A percentile compares a stretch with the other conserved stretches of the same genome.
Conservation (phyloP, 495 filamentous ascomycete species). For the Staphylotrichum tortipilum region DNA sequence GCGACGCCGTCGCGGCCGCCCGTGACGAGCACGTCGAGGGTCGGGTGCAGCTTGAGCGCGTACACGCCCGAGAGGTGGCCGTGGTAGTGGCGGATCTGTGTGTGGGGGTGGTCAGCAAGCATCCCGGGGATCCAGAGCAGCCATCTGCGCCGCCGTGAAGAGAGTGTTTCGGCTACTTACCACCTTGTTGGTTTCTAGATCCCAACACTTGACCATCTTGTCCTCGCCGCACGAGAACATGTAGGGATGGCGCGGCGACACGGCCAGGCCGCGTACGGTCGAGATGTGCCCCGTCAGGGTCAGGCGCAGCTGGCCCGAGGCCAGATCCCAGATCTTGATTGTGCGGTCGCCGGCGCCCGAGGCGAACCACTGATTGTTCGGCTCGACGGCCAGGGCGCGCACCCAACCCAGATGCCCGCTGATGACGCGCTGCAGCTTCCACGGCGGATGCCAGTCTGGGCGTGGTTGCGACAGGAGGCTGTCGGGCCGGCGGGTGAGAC, state of each 20-base stretch:
- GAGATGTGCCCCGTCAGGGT: slow-evolving; percentile 97
- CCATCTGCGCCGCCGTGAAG: too few relatives aligned
- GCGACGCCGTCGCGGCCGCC: slow-evolving; percentile 91
- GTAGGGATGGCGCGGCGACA: slow-evolving; percentile 91
- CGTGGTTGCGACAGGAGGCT: slow-evolving; percentile 57
- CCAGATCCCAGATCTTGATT: slow-evolving; percentile 98
- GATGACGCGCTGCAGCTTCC: slow-evolving; percentile 98
- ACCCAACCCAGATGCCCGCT: slow-evolving; percentile 97
- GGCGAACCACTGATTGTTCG: slow-evolving; percentile 95
- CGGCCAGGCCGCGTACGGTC: slow-evolving; percentile 86
- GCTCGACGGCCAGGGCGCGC: slow-evolving; percentile 79
- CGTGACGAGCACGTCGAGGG: slow-evolving; percentile 87
- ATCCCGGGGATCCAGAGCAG: too few relatives aligned
- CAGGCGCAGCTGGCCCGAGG: slow-evolving; percentile 68
- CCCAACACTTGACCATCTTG: slow-evolving; percentile 99
- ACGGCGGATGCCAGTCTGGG: slow-evolving; percentile 93
- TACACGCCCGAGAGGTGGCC: slow-evolving; percentile 96
- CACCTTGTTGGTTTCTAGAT: slow-evolving; percentile 96
- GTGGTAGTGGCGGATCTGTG: slow-evolving; percentile 83
- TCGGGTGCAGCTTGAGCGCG: slow-evolving; percentile 82
- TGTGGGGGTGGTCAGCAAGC: not conserved
- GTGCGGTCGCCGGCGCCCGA: slow-evolving; percentile 93
- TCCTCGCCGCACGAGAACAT: slow-evolving; percentile 97
- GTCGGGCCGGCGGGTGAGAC: slow-evolving; percentile 58
- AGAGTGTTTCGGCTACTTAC: not conserved